phyloP scores from a whole-genome alignment of 768 basidiomycete genomes.

The Tephrocybe sp. region DNA sequence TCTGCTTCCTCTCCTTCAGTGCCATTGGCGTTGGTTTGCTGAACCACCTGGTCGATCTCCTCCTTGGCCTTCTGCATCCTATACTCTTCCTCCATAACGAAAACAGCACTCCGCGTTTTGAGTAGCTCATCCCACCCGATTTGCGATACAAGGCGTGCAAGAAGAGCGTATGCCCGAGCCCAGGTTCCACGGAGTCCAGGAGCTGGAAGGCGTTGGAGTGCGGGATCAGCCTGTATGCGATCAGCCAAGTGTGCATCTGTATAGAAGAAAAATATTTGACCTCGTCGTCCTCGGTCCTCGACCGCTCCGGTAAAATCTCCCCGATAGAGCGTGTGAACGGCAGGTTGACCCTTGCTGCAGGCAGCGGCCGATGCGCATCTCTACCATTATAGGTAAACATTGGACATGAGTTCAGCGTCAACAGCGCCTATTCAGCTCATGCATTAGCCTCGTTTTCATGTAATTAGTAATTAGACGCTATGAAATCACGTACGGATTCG shows the following conservation, averaged over 20 bases:
- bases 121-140: slow-evolving; percentile 99
- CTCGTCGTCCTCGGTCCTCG: slow-evolving; percentile 82
- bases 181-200: slow-evolving; percentile 95
- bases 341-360: slow-evolving; percentile 77
- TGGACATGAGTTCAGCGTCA: slow-evolving; percentile 97
- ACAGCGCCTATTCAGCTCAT: slow-evolving; percentile 51
- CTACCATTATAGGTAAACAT: slow-evolving; percentile 99
- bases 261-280: slow-evolving; percentile 30
- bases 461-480: neutral
- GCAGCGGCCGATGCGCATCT: slow-evolving; percentile 83
- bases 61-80: slow-evolving; percentile 88
- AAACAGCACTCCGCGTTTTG: slow-evolving; percentile 90
- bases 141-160: slow-evolving; percentile 87
- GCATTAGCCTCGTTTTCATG: neutral
- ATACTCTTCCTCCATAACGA: slow-evolving; percentile 99
- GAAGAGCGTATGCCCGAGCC: slow-evolving; percentile 88
- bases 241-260: neutral
- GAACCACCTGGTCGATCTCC: slow-evolving; percentile 52
- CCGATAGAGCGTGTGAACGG: slow-evolving; percentile 84
- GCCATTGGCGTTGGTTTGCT: slow-evolving; percentile 17
- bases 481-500: slow-evolving; percentile 58
- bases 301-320: slow-evolving; percentile 85
- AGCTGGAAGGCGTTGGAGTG: slow-evolving; percentile 90
- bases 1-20: neutral
- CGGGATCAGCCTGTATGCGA: slow-evolving; percentile 74